phyloP scores from a whole-genome alignment of 345 rosid species.

The Balakata baccata region DNA sequence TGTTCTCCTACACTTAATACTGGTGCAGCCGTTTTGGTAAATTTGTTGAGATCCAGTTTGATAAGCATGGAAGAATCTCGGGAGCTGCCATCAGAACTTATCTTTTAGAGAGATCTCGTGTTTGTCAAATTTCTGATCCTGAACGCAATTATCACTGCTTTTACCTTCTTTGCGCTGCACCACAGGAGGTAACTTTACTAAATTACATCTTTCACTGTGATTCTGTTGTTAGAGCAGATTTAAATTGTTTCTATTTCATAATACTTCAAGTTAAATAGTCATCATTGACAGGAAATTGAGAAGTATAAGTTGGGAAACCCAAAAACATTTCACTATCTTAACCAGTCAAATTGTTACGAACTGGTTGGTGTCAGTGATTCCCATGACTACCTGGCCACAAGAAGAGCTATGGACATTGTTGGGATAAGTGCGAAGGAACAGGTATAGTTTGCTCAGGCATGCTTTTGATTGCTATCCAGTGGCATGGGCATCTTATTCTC shows the following conservation, averaged over 20 bases:
- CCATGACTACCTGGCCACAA: slow-evolving; percentile 85
- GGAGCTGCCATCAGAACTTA: slow-evolving; percentile 98
- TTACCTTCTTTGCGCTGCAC: slow-evolving; percentile 94
- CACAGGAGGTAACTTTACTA: slow-evolving; percentile 65
- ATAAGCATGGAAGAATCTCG: slow-evolving; percentile 93
- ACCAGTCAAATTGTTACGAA: slow-evolving; percentile 81
- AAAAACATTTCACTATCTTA: slow-evolving; percentile 76
- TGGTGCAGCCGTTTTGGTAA: slow-evolving; percentile 89
- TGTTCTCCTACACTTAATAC: slow-evolving; percentile 26
- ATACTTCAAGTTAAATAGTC: slow-evolving; percentile 2
- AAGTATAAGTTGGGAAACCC: slow-evolving; percentile 73
- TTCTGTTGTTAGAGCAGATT: slow-evolving; percentile 3
- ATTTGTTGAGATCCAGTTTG: slow-evolving; percentile 96
- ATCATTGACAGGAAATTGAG: slow-evolving; percentile 61
- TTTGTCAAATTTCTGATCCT: slow-evolving; percentile 85
- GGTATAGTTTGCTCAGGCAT: slow-evolving; percentile 35
- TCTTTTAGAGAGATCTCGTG: slow-evolving; percentile 92
- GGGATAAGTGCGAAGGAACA: slow-evolving; percentile 86
- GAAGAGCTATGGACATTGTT: slow-evolving; percentile 93
- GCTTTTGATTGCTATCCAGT: not conserved
- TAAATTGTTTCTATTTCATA: not conserved
- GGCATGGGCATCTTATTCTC: slow-evolving; percentile 11
- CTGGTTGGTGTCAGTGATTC: slow-evolving; percentile 86
- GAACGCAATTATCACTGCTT: slow-evolving; percentile 95
- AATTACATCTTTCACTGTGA: slow-evolving; percentile 2